phyloP scores from a whole-genome alignment of 768 basidiomycete genomes.

The Xerocomellus amylosporus region DNA sequence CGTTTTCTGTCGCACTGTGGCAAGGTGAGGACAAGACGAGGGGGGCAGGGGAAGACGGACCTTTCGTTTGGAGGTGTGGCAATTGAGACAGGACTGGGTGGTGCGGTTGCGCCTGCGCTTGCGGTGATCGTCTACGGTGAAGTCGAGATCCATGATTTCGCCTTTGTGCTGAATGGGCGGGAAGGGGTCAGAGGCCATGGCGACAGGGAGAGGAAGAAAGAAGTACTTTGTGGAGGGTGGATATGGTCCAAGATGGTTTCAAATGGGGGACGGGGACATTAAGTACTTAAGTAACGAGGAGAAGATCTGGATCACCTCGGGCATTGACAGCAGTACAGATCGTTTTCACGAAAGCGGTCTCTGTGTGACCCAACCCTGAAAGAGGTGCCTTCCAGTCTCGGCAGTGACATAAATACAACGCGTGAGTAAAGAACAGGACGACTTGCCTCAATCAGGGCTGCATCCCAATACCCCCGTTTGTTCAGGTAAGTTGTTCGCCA shows the following conservation, averaged over 20 bases:
- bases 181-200: conserved; percentile 55
- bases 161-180: conserved; percentile 63
- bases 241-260: conserved; percentile 42
- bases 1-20: conserved; percentile 81
- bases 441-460: conserved; percentile 26
- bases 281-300: conserved; percentile 46
- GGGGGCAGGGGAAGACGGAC: conserved; percentile 38
- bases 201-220: conserved; percentile 35
- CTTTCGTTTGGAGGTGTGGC: conserved; percentile 94
- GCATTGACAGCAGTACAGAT: conserved; percentile 32
- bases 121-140: conserved; percentile 69
- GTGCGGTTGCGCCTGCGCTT: conserved; percentile 89
- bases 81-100: conserved; percentile 83
- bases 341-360: conserved; percentile 35
- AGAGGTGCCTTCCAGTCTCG: conserved; percentile 34
- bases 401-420: conserved; percentile 36
- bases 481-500: neutral
- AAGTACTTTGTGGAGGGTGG: conserved; percentile 43
- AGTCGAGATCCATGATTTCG: conserved; percentile 77
- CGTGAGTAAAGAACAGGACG: conserved; percentile 31
- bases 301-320: conserved; percentile 49
- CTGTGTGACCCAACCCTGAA: conserved; percentile 34
- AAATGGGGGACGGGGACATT: conserved; percentile 49
- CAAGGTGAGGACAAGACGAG: conserved; percentile 5
- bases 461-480: conserved; percentile 22